Evolutionary conservation across 192 early-diverging fungal species (phyloP).

Genomic region (Allomyces arbusculus): DNA sequence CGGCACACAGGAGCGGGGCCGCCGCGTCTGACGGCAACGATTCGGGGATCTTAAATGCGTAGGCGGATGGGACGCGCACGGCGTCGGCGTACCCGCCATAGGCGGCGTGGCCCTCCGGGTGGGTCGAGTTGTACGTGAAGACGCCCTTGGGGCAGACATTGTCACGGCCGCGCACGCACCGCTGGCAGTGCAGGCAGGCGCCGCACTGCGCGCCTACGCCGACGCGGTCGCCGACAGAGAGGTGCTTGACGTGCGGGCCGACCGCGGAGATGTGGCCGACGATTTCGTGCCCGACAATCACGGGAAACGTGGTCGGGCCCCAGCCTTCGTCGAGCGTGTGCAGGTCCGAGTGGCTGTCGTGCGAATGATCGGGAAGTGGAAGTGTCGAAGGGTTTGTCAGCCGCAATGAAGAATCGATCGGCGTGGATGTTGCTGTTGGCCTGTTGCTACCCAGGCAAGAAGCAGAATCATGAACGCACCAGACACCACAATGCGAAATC

Average conservation of each 20-base stretch:
- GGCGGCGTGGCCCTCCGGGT: slow-evolving; percentile 24
- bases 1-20: slow-evolving; percentile 63
- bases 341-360: slow-evolving; percentile 43
- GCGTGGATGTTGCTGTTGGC: too few species aligned
- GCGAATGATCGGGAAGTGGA: background rate
- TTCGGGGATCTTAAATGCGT: slow-evolving; percentile 40
- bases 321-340: slow-evolving; percentile 35
- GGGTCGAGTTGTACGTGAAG: slow-evolving; percentile 30
- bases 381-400: too few species aligned
- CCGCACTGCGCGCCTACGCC: slow-evolving; percentile 47
- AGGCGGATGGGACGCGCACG: slow-evolving; percentile 28
- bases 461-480: background rate
- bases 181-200: slow-evolving; percentile 31
- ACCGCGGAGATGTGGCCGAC: slow-evolving; percentile 37
- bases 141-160: slow-evolving; percentile 20
- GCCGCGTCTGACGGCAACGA: slow-evolving; percentile 28
- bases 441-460: too few species aligned
- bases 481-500: slow-evolving; percentile 24
- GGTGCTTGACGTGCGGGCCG: slow-evolving; percentile 27
- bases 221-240: slow-evolving; percentile 35
- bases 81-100: slow-evolving; percentile 41
- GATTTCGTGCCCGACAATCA: slow-evolving; percentile 49
- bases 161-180: slow-evolving; percentile 24
- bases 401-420: too few species aligned
- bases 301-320: slow-evolving; percentile 13